phyloP scores from a whole-genome alignment of 129 eudicot genomes.

The Glebionis coronaria region DNA sequence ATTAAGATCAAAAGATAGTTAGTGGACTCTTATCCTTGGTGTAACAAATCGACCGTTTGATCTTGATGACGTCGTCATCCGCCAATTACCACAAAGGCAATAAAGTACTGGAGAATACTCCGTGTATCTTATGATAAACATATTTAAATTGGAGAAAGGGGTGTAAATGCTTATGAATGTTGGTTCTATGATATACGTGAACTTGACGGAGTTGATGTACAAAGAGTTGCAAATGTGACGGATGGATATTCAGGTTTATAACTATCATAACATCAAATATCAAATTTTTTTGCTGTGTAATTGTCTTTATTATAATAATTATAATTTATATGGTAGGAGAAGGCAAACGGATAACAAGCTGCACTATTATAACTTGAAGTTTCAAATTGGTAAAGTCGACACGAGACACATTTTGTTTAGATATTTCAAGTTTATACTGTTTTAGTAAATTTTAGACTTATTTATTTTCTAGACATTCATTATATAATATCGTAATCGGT shows the following conservation, averaged over 20 bases:
- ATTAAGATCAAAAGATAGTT: conserved; percentile 91
- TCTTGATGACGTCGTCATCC: conserved; percentile 99
- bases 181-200: conserved; percentile 75
- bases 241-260: conserved; percentile 81
- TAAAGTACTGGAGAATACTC: conserved; percentile 2
- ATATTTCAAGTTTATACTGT: too few relatives aligned
- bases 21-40: conserved; percentile 88
- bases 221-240: conserved; percentile 79
- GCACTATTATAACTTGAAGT: too few relatives aligned
- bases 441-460: too few relatives aligned
- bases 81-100: conserved; percentile 90
- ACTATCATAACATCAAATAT: too few relatives aligned
- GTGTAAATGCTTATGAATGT: conserved; percentile 2
- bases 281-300: too few relatives aligned
- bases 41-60: conserved; percentile 97
- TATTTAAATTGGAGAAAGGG: neutral
- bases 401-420: neutral
- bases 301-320: too few relatives aligned
- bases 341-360: too few relatives aligned
- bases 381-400: too few relatives aligned
- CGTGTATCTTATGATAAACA: neutral
- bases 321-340: too few relatives aligned
- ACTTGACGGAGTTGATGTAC: conserved; percentile 76
- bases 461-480: neutral
- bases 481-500: too few relatives aligned